A percentile compares a stretch with the other conserved stretches of the same genome.
Conservation (phyloP, 208 protist genomes). For the Trypanosoma vivax region DNA sequence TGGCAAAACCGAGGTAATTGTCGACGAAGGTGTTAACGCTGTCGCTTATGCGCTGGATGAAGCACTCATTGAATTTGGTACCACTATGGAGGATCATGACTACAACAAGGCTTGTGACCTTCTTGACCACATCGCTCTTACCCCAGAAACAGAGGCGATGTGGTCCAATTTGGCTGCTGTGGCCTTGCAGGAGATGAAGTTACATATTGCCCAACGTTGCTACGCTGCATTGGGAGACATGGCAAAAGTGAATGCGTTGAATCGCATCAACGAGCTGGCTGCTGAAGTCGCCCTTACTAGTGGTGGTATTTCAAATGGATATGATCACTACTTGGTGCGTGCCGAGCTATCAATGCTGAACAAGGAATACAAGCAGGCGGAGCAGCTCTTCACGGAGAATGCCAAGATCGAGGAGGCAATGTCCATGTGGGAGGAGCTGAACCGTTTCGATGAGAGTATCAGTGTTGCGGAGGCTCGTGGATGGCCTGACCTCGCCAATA, state of each 20-base stretch:
- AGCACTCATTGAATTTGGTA: constrained; percentile 95
- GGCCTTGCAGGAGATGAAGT: constrained; percentile 81
- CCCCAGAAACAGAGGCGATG: constrained; percentile 92
- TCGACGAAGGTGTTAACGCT: constrained; percentile 94
- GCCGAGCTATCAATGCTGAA: constrained; percentile 87
- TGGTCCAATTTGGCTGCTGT: constrained; percentile 87
- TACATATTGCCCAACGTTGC: constrained; percentile 93
- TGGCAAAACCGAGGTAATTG: constrained; percentile 94
- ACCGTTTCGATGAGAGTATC: constrained; percentile 90
- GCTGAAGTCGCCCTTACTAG: constrained; percentile 45
- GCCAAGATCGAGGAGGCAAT: constrained; percentile 92
- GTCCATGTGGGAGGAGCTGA: constrained; percentile 94
- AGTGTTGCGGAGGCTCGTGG: constrained; percentile 77
- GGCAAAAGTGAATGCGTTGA: constrained; percentile 87
- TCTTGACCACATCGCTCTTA: constrained; percentile 83
- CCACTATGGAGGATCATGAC: constrained; percentile 91
- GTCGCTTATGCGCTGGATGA: constrained; percentile 94
- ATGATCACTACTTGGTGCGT: constrained; percentile 89
- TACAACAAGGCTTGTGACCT: constrained; percentile 89
- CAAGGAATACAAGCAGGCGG: constrained; percentile 89
- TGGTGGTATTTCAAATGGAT: constrained; percentile 59
- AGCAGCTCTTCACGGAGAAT: constrained; percentile 93
- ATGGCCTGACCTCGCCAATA: constrained; percentile 80
- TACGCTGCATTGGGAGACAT: constrained; percentile 94
- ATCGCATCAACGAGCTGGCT: constrained; percentile 83